Evolutionary conservation across 1,284 basidiomycete species (phyloP).

Genomic region (Phaffia rhodozyma): DNA sequence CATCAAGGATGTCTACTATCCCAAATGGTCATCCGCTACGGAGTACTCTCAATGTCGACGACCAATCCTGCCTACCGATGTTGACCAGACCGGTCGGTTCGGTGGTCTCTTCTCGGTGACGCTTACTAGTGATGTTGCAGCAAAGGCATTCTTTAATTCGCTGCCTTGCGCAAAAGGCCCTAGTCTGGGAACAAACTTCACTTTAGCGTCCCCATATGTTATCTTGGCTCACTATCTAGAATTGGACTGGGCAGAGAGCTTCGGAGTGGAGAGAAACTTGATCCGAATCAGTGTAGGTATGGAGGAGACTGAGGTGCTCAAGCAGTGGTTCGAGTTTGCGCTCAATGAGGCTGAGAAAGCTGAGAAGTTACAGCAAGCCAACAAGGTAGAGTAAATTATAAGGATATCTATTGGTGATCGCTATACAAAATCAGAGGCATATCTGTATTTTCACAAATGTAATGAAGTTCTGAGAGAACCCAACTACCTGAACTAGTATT

Average conservation of each 20-base stretch:
- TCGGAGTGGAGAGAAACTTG: slow-evolving; percentile 72
- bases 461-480: too few species aligned
- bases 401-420: too few species aligned
- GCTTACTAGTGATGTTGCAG: slow-evolving; percentile 58
- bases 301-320: slow-evolving; percentile 57
- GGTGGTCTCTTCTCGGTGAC: slow-evolving; percentile 88
- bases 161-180: slow-evolving; percentile 82
- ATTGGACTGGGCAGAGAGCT: slow-evolving; percentile 78
- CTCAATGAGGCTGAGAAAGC: slow-evolving; percentile 33
- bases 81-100: slow-evolving; percentile 51
- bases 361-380: too few species aligned
- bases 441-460: too few species aligned
- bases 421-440: too few species aligned
- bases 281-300: slow-evolving; percentile 84
- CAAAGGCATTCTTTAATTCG: slow-evolving; percentile 74
- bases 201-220: slow-evolving; percentile 83
- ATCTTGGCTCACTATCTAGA: slow-evolving; percentile 87
- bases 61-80: slow-evolving; percentile 3
- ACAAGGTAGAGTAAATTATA: too few species aligned
- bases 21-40: slow-evolving; percentile 61
- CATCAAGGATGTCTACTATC: slow-evolving; percentile 83
- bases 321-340: slow-evolving; percentile 53
- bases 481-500: too few species aligned
- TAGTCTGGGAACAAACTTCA: slow-evolving; percentile 90
- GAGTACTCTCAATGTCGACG: slow-evolving; percentile 53